Percentiles rank a stretch among this genome's conserved stretches.
phyloP scores from a whole-genome alignment of 2,329 filamentous ascomycete genomes.

The Xylariaceae sp. region DNA sequence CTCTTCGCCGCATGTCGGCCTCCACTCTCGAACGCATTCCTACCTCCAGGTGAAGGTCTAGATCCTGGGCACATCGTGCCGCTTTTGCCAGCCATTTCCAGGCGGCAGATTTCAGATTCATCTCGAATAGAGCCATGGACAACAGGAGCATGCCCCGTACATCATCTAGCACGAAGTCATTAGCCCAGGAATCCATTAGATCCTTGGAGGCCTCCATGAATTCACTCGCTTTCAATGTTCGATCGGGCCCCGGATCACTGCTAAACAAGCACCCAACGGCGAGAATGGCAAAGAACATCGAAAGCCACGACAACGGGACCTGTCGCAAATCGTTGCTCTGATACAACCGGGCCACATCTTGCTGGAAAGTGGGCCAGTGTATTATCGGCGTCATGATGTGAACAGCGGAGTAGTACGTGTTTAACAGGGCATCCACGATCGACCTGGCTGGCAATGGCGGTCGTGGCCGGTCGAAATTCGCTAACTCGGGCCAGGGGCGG shows the following conservation, averaged over 20 bases:
- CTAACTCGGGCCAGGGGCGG: constrained; percentile 45
- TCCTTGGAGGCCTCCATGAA: constrained; percentile 67
- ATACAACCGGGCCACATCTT: constrained; percentile 73
- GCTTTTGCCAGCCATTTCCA: constrained; percentile 82
- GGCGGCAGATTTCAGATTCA: constrained; percentile 77
- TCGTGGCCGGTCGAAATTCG: constrained; percentile 45
- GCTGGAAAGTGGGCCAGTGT: constrained; percentile 79
- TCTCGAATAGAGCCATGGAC: constrained; percentile 75
- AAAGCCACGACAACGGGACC: constrained; percentile 64
- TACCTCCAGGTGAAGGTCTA: constrained; percentile 72
- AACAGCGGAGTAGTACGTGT: constrained; percentile 67
- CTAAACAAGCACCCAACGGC: constrained; percentile 76
- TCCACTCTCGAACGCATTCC: constrained; percentile 70
- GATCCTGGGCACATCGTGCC: constrained; percentile 73
- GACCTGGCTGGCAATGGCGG: constrained; percentile 66
- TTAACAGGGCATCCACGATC: constrained; percentile 65
- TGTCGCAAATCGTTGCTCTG: constrained; percentile 54
- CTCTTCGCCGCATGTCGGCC: constrained; percentile 75
- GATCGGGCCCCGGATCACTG: constrained; percentile 48
- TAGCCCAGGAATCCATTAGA: constrained; percentile 74
- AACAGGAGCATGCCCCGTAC: constrained; percentile 66
- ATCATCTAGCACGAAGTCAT: constrained; percentile 70
- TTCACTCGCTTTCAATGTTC: constrained; percentile 49
- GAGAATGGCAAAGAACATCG: constrained; percentile 76
- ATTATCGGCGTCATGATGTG: constrained; percentile 80